Evolutionary conservation across 2,329 filamentous ascomycete genomes (phyloP).

Genomic region (Aureobasidium lini): DNA sequence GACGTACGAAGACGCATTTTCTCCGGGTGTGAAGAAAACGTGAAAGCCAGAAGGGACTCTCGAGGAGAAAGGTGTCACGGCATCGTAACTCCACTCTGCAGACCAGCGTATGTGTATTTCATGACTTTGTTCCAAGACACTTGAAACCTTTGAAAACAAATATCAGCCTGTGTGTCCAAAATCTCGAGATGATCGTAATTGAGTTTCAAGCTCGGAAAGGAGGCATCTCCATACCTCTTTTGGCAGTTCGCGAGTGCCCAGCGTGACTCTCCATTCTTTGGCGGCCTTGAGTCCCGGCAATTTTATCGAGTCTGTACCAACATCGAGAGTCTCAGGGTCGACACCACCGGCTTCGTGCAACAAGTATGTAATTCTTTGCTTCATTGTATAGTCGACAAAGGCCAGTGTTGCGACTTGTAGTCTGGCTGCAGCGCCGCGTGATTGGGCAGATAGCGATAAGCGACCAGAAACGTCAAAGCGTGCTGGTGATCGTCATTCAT

Average conservation of each 20-base stretch:
- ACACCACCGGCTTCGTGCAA: constrained; percentile 57
- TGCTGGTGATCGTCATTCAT: neutral
- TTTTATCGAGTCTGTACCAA: constrained; percentile 47
- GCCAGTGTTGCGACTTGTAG: constrained; percentile 4
- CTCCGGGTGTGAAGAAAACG: constrained; percentile 61
- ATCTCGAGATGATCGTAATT: neutral
- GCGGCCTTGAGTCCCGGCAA: constrained; percentile 57
- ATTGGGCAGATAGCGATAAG: neutral
- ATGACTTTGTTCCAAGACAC: constrained; percentile 55
- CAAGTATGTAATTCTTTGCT: constrained; percentile 68
- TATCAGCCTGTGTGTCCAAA: neutral
- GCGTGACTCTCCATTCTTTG: constrained; percentile 72
- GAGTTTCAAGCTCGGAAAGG: neutral
- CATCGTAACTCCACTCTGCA: constrained; percentile 49
- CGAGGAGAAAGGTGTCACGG: constrained; percentile 64
- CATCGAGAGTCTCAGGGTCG: constrained; percentile 54
- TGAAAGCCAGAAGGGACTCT: constrained; percentile 75
- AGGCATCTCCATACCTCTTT: constrained; percentile 41
- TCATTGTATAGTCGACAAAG: constrained; percentile 45
- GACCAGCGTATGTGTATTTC: constrained; percentile 77
- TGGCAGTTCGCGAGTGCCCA: constrained; percentile 67
- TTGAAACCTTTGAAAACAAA: constrained; percentile 43
- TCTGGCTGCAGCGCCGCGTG: neutral
- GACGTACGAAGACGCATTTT: constrained; percentile 31
- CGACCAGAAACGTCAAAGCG: neutral